These are phyloP conservation scores for Papiliotrema laurentii DNA, from an alignment of 1,284 basidiomycete species.

Conservation along the genomic window DNA sequence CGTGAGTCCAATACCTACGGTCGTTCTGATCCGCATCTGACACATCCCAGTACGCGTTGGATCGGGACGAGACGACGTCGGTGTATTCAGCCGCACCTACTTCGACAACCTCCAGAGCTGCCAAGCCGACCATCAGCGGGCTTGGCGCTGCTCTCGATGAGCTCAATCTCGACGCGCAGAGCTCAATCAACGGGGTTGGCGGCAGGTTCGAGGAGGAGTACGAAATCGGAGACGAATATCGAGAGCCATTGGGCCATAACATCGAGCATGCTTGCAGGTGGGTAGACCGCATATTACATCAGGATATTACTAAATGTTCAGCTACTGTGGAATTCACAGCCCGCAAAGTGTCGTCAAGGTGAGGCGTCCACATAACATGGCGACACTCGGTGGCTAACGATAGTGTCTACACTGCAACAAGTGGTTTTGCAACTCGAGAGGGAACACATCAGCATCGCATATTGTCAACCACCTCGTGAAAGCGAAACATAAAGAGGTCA, in stretches of 20 bases:
- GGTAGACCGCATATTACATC: constrained; percentile 34
- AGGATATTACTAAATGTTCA: constrained; percentile 36
- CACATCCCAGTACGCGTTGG: constrained; percentile 48
- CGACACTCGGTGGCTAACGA: neutral
- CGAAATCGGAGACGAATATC: constrained; percentile 77
- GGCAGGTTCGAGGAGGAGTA: constrained; percentile 47
- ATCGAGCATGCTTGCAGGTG: constrained; percentile 94
- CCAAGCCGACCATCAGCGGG: constrained; percentile 7
- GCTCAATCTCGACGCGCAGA: constrained; percentile 1
- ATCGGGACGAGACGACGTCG: constrained; percentile 74
- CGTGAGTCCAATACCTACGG: constrained; percentile 12
- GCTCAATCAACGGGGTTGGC: constrained; percentile 5
- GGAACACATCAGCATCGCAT: constrained; percentile 95
- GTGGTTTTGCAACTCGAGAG: constrained; percentile 99
- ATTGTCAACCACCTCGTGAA: constrained; percentile 99
- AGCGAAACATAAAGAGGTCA: constrained; percentile 98
- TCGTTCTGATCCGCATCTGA: constrained; percentile 48
- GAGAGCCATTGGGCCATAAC: constrained; percentile 78
- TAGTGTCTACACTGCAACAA: constrained; percentile 87
- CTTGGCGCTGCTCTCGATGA: constrained; percentile 2
- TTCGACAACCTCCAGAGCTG: constrained; percentile 7
- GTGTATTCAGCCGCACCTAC: constrained; percentile 51
- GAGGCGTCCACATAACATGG: constrained; percentile 3
- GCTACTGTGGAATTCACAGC: constrained; percentile 98
- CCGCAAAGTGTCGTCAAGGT: constrained; percentile 90